Conservation (phyloP, 2,329 filamentous ascomycete species). For the Penicillium sp. region DNA sequence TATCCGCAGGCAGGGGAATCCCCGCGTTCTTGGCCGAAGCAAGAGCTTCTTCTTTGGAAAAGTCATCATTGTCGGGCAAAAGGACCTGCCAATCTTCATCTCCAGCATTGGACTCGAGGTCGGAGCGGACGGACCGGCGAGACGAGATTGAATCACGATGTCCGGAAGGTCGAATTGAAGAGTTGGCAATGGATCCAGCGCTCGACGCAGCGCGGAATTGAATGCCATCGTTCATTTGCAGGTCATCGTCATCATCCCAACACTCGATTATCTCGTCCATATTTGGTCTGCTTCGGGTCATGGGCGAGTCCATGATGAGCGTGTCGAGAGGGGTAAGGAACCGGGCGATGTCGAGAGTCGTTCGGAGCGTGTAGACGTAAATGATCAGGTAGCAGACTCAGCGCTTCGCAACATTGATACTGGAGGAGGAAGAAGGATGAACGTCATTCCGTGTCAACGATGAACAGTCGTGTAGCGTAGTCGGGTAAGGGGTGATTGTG, state of each 20-base stretch:
- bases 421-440: constrained; percentile 15
- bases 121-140: constrained; percentile 76
- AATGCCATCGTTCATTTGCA: constrained; percentile 48
- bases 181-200: constrained; percentile 46
- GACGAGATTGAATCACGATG: constrained; percentile 78
- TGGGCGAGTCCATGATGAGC: constrained; percentile 40
- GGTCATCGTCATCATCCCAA: constrained; percentile 51
- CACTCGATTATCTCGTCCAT: constrained; percentile 45
- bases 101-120: constrained; percentile 69
- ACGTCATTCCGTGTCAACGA: constrained; percentile 30
- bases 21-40: constrained; percentile 82
- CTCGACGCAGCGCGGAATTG: constrained; percentile 47
- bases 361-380: neutral
- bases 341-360: neutral
- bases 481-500: neutral
- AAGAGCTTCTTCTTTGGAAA: constrained; percentile 80
- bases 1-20: constrained; percentile 82
- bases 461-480: neutral
- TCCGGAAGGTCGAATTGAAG: constrained; percentile 42
- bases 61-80: constrained; percentile 79
- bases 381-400: constrained; percentile 12
- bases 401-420: constrained; percentile 22
- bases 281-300: constrained; percentile 32
- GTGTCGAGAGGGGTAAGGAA: neutral
- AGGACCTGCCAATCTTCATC: constrained; percentile 89